These are phyloP conservation scores for Penicillium verrucosum DNA, from an alignment of 2,329 filamentous ascomycete genomes.

Conservation along the genomic window DNA sequence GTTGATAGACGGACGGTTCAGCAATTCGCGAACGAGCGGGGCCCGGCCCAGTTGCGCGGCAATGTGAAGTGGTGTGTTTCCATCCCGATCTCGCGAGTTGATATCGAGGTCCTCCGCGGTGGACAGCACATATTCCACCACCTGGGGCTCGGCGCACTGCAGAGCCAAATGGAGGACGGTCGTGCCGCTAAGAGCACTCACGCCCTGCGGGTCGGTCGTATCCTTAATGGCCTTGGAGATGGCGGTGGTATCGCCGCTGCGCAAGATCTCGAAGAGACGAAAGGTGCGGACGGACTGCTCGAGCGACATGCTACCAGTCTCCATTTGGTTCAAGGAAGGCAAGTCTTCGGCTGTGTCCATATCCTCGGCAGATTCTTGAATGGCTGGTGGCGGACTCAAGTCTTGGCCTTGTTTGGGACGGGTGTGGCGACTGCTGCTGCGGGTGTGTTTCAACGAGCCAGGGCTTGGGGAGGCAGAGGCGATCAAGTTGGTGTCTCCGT, in stretches of 20 bases:
- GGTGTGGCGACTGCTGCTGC: constrained; percentile 30
- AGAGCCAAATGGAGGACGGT: constrained; percentile 90
- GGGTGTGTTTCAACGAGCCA: constrained; percentile 29
- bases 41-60: constrained; percentile 78
- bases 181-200: constrained; percentile 59
- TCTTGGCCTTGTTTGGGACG: constrained; percentile 31
- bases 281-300: constrained; percentile 95
- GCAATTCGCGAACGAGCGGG: constrained; percentile 74
- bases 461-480: constrained; percentile 28
- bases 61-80: constrained; percentile 88
- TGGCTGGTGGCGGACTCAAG: constrained; percentile 15
- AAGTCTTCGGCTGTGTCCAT: constrained; percentile 32
- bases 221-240: constrained; percentile 78
- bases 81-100: constrained; percentile 87
- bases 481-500: constrained; percentile 25
- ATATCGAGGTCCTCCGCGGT: constrained; percentile 70
- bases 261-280: constrained; percentile 85
- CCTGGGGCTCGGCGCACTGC: constrained; percentile 87
- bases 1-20: constrained; percentile 81
- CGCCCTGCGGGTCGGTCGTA: constrained; percentile 52
- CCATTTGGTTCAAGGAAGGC: constrained; percentile 33
- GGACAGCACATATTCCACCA: constrained; percentile 92
- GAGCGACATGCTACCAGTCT: constrained; percentile 54
- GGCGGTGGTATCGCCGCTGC: constrained; percentile 83
- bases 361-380: constrained; percentile 29